Percentiles rank a stretch among this genome's conserved stretches.
phyloP scores from a whole-genome alignment of 345 rosid genomes.

The Heritiera littoralis region DNA sequence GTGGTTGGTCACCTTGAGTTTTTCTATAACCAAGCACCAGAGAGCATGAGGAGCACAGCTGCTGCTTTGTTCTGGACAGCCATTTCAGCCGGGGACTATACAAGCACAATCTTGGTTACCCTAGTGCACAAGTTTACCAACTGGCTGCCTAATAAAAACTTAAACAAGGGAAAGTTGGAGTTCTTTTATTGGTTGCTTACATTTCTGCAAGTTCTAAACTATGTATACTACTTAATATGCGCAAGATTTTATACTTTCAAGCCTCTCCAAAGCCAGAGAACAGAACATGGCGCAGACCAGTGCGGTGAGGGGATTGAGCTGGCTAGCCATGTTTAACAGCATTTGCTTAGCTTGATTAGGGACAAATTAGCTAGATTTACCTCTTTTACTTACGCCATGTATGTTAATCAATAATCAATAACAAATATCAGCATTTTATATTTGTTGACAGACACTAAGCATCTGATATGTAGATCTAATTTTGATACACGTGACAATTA shows the following conservation, averaged over 20 bases:
- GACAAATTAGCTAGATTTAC: too few relatives aligned
- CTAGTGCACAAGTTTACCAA: conserved; percentile 46
- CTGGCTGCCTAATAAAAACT: conserved; percentile 29
- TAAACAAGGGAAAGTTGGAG: conserved; percentile 47
- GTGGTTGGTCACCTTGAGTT: conserved; percentile 52
- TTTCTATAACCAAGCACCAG: conserved; percentile 58
- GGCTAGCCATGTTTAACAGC: too few relatives aligned
- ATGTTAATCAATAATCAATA: too few relatives aligned
- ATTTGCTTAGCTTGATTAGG: too few relatives aligned
- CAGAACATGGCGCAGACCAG: too few relatives aligned
- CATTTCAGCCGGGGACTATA: conserved; percentile 43
- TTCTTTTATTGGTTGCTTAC: conserved; percentile 56
- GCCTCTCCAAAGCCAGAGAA: conserved; percentile 30
- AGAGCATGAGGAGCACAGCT: conserved; percentile 57
- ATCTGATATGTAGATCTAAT: neutral
- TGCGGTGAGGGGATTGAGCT: too few relatives aligned
- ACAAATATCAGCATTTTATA: neutral
- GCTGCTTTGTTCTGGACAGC: conserved; percentile 48
- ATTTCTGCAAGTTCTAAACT: conserved; percentile 38
- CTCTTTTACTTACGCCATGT: too few relatives aligned
- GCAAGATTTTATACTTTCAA: conserved; percentile 49
- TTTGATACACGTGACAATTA: neutral
- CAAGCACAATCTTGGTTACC: conserved; percentile 48
- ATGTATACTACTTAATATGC: conserved; percentile 42
- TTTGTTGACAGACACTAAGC: neutral